phyloP scores from a whole-genome alignment of 192 early-diverging fungal species.

The Coemansia sp. region DNA sequence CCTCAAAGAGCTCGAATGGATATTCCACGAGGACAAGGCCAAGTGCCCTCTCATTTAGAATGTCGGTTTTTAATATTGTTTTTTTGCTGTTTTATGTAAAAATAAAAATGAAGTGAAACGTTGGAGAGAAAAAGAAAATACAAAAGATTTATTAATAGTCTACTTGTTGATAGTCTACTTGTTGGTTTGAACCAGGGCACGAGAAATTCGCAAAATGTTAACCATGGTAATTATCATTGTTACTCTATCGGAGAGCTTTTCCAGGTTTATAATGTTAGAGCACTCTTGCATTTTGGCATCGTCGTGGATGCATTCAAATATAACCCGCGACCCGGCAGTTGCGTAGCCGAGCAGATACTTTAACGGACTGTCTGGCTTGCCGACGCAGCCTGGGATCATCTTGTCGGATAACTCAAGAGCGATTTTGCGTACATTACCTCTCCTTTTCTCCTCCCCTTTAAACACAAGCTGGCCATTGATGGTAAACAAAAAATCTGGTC shows the following conservation, averaged over 20 bases:
- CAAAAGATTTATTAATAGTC: neutral
- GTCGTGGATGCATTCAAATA: conserved; percentile 45
- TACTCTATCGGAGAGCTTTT: conserved; percentile 24
- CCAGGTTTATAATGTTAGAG: conserved; percentile 35
- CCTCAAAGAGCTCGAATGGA: conserved; percentile 40
- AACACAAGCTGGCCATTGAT: conserved; percentile 46
- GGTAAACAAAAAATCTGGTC: conserved; percentile 43
- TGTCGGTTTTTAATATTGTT: too few species aligned
- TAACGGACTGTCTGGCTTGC: conserved; percentile 22
- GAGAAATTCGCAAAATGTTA: conserved; percentile 33
- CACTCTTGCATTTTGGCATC: conserved; percentile 38
- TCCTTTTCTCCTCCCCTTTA: conserved; percentile 53
- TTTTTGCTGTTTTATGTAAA: too few species aligned
- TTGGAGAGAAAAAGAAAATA: neutral
- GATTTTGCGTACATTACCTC: conserved; percentile 28
- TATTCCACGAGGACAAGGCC: conserved; percentile 43
- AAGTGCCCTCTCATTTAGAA: conserved; percentile 46
- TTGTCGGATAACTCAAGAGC: conserved; percentile 38
- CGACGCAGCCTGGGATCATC: conserved; percentile 32
- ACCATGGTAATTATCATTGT: conserved; percentile 34
- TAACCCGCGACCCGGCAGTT: conserved; percentile 36
- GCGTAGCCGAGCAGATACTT: conserved; percentile 43
- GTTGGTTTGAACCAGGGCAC: neutral
- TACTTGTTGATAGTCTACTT: neutral
- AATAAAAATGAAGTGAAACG: neutral